Conservation (phyloP, 805 yeast genomes). For the Cyberlindnera meyerae region DNA sequence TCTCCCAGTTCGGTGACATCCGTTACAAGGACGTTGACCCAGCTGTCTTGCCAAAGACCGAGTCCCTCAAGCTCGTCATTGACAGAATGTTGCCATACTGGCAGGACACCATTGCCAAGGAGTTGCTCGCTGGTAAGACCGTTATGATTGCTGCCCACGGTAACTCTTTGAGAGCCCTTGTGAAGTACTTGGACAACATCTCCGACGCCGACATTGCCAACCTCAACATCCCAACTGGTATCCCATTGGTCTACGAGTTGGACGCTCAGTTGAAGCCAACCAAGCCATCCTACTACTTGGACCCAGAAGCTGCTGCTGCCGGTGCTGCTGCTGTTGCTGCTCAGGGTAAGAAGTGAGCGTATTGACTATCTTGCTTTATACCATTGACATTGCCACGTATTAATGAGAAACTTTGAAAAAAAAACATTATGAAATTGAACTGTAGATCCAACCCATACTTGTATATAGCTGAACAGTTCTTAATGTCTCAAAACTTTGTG, state of each 20-base stretch:
- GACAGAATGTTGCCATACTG: constrained; percentile 96
- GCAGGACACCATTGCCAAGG: constrained; percentile 87
- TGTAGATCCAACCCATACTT: too few species aligned
- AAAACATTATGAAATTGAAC: too few species aligned
- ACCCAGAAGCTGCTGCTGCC: constrained; percentile 99
- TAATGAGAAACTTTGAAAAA: too few species aligned
- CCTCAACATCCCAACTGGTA: constrained; percentile 97
- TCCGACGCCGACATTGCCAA: constrained; percentile 90
- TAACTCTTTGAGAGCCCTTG: constrained; percentile 95
- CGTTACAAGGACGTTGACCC: constrained; percentile 85
- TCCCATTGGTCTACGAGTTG: constrained; percentile 94
- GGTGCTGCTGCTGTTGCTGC: constrained; percentile 99
- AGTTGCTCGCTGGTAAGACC: constrained; percentile 80
- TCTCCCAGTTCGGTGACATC: constrained; percentile 78
- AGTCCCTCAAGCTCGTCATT: constrained; percentile 89
- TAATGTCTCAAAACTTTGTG: too few species aligned
- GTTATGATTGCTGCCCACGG: constrained; percentile 96
- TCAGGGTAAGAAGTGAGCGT: constrained; percentile 73
- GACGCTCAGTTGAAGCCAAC: constrained; percentile 82
- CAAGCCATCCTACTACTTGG: constrained; percentile 93
- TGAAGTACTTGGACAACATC: constrained; percentile 91
- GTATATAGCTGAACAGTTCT: too few species aligned
- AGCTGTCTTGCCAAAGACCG: constrained; percentile 85
- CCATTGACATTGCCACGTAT: too few species aligned
- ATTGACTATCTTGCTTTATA: too few species aligned